These are phyloP conservation scores for Striga asiatica DNA, from an alignment of 257 asterid species.

Conservation along the genomic window DNA sequence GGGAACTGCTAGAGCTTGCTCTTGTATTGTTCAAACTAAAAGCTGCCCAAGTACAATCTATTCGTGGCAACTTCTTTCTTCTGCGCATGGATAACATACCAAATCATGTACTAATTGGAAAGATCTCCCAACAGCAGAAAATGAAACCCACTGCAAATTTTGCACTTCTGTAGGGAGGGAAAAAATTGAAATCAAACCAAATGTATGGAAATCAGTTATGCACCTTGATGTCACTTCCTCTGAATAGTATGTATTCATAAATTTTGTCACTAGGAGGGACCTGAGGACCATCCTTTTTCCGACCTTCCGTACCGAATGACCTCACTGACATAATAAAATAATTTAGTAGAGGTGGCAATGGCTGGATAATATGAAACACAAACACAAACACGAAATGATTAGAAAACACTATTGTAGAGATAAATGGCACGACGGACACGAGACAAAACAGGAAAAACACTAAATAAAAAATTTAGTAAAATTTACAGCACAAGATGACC, in stretches of 20 bases:
- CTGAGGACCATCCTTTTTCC: constrained; percentile 87
- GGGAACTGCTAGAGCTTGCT: too few species aligned
- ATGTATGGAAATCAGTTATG: neutral
- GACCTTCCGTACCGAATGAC: constrained; percentile 95
- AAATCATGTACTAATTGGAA: neutral
- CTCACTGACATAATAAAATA: constrained; percentile 68
- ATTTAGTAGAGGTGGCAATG: too few species aligned
- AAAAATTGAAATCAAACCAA: neutral
- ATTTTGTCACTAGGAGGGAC: constrained; percentile 81
- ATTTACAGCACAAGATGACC: too few species aligned
- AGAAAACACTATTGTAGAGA: too few species aligned
- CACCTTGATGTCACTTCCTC: constrained; percentile 97
- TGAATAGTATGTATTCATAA: constrained; percentile 83
- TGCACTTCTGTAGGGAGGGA: neutral
- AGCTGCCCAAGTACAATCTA: neutral
- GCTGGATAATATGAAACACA: too few species aligned
- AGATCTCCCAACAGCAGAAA: neutral
- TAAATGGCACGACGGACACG: too few species aligned
- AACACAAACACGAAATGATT: too few species aligned
- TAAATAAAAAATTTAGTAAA: too few species aligned
- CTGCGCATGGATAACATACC: neutral
- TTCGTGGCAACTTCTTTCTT: neutral
- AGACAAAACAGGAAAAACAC: too few species aligned
- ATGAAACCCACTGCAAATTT: neutral
- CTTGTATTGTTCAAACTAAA: neutral